These are phyloP conservation scores for Capsicum rhomboideum DNA, from an alignment of 257 asterid genomes.

Conservation along the genomic window DNA sequence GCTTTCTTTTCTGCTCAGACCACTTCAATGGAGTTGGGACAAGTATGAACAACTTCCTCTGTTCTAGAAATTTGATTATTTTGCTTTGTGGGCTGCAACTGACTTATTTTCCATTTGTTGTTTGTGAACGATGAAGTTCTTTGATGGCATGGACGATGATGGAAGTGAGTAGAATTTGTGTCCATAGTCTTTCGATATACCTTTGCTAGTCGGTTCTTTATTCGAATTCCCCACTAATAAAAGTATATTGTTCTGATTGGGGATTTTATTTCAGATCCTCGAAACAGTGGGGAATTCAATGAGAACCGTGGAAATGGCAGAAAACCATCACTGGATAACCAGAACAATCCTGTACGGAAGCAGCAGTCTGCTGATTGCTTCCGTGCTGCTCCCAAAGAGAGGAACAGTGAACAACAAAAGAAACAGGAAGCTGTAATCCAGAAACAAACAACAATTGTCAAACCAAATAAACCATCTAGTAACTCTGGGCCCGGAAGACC, in stretches of 20 bases:
- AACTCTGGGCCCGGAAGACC: slow-evolving; percentile 45
- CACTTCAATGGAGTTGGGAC: slow-evolving; percentile 61
- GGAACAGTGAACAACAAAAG: slow-evolving; percentile 34
- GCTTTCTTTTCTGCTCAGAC: slow-evolving; percentile 56
- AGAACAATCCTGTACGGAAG: slow-evolving; percentile 16
- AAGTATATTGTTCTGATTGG: slow-evolving; percentile 28
- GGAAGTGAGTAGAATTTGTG: slow-evolving; percentile 77
- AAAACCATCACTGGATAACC: slow-evolving; percentile 37
- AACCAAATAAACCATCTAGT: slow-evolving; percentile 32
- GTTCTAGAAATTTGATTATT: neutral
- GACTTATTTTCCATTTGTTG: slow-evolving; percentile 16
- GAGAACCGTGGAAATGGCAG: slow-evolving; percentile 64
- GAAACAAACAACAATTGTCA: slow-evolving; percentile 32
- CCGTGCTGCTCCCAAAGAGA: slow-evolving; percentile 25
- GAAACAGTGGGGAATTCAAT: slow-evolving; percentile 64
- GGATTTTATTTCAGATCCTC: slow-evolving; percentile 69
- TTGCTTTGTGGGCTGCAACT: slow-evolving; percentile 7
- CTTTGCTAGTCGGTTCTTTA: slow-evolving; percentile 44
- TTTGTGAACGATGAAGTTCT: slow-evolving; percentile 48
- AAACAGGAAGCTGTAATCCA: slow-evolving; percentile 29
- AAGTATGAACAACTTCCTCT: slow-evolving; percentile 30
- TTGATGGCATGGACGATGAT: slow-evolving; percentile 93
- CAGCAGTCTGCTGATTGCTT: slow-evolving; percentile 15
- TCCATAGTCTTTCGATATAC: slow-evolving; percentile 23
- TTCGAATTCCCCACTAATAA: slow-evolving; percentile 43